phyloP scores from a whole-genome alignment of 306 rosid genomes.

The Vicia sativa region DNA sequence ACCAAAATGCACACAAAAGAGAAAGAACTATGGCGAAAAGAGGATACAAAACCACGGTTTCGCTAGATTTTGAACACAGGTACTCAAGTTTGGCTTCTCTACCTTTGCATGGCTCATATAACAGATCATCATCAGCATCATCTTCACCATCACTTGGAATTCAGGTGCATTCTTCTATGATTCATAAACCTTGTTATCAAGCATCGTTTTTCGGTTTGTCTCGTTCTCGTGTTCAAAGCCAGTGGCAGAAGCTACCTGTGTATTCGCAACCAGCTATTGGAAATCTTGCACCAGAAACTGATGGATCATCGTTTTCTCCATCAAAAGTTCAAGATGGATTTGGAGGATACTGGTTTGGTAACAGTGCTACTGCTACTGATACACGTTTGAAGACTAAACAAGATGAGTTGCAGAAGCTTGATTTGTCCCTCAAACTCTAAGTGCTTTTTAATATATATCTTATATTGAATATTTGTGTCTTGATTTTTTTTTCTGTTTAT shows the following conservation, averaged over 20 bases:
- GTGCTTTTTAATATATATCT: conserved; percentile 17
- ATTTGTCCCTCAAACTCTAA: conserved; percentile 94
- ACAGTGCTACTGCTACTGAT: conserved; percentile 21
- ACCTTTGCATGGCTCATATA: conserved; percentile 79
- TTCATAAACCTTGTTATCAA: conserved; percentile 65
- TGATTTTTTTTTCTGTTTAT: conserved; percentile 21
- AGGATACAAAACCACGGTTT: conserved; percentile 47
- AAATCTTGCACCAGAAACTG: conserved; percentile 37
- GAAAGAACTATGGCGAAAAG: conserved; percentile 80
- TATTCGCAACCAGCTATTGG: conserved; percentile 54
- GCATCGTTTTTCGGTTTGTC: conserved; percentile 35
- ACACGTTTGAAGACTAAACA: conserved; percentile 51
- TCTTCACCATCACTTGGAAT: conserved; percentile 59
- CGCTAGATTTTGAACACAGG: conserved; percentile 47
- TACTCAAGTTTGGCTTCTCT: conserved; percentile 81
- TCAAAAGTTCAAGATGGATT: conserved; percentile 36
- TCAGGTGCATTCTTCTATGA: conserved; percentile 74
- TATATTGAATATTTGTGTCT: conserved; percentile 11
- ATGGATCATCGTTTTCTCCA: conserved; percentile 47
- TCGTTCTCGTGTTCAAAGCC: conserved; percentile 34
- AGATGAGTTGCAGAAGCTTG: conserved; percentile 81
- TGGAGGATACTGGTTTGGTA: conserved; percentile 58
- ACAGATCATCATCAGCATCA: conserved; percentile 37
- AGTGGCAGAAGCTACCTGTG: conserved; percentile 52
- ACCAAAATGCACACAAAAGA: conserved; percentile 95